Percentiles rank a stretch among this genome's conserved stretches.
phyloP scores from a whole-genome alignment of 345 rosid genomes.

The Clausena lansium region DNA sequence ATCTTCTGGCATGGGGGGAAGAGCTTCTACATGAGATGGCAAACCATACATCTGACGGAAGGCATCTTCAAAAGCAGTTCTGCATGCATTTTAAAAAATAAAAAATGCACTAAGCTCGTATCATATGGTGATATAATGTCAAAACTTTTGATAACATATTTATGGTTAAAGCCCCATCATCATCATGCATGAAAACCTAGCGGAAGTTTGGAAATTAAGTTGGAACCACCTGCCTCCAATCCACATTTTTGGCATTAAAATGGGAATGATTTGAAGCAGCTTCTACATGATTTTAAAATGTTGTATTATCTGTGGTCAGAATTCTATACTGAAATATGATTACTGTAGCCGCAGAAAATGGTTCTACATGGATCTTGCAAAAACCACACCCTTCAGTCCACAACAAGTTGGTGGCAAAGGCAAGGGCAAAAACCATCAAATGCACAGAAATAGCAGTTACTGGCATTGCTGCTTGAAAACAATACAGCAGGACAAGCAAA shows the following conservation, averaged over 20 bases:
- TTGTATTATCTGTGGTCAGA: neutral
- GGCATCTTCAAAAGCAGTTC: slow-evolving; percentile 70
- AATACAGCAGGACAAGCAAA: neutral
- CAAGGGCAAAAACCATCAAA: neutral
- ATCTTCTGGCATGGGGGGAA: slow-evolving; percentile 96
- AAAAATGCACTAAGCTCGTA: slow-evolving; percentile 1
- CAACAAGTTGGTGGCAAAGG: neutral
- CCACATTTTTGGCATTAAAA: neutral
- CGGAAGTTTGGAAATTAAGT: neutral
- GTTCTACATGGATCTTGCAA: neutral
- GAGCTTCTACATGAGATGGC: slow-evolving; percentile 68
- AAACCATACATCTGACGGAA: slow-evolving; percentile 78
- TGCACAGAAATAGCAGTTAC: neutral
- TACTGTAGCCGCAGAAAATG: neutral
- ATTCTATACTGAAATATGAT: neutral
- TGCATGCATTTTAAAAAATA: slow-evolving; percentile 32
- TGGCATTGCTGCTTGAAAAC: neutral
- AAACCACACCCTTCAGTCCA: neutral
- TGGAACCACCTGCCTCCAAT: neutral
- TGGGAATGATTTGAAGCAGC: neutral
- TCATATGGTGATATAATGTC: neutral
- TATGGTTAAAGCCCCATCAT: neutral
- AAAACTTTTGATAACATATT: neutral
- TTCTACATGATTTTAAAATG: neutral
- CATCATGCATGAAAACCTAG: neutral